Evolutionary conservation across 1,284 basidiomycete species (phyloP), one percentile per base, ranked within the genome.

Genomic region (Cryptococcus sp.): DNA sequence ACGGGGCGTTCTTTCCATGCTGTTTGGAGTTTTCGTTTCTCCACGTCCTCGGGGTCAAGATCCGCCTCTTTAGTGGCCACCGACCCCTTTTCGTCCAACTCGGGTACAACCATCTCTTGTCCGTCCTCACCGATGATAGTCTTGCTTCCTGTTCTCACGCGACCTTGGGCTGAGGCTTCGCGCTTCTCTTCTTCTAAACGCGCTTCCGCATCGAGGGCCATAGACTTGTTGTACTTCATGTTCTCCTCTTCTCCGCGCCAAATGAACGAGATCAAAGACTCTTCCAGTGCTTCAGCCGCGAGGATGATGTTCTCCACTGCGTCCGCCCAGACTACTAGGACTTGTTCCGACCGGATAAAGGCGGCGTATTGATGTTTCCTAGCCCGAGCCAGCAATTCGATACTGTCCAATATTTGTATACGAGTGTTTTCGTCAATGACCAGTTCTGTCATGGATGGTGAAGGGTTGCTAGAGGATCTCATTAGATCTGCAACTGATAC

Each of bases 321-420:
- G 72, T 91, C 89, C 8, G 86, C 84, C 89, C 89, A 92, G 41
- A 88, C 82, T 46, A 89, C 81, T 41, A 91, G 78, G 16, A 88
- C 85, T 26, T 84, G 83, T 65, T 91, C 88, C 68, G 86, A 85
- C 40, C 89, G 85, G 58, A 91, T 83, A 76, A 92, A 91, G 20
- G 89, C 89, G n/a, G 85, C 89, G 61, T 88, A 87, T 68, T 91
- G 89, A 64, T 90, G 88, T 76, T 89, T 89, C 69, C 90, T 85
- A 1, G 88, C 89, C 22, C 82, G 80, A 5, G 85, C 84, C 4
- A 91, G 80, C 61, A 84, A 80, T 46, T 74, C 71, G 69, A 90
- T 85, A 23, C 80, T 83, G 55, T 87, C 69, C 19, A 75, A 57
- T 41, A 76, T 70, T 49, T 76, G 74, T 15, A 74, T 71, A 51